These are phyloP conservation scores for Maudiozyma humilis DNA, from an alignment of 1,139 yeast species.

Conservation along the genomic window DNA sequence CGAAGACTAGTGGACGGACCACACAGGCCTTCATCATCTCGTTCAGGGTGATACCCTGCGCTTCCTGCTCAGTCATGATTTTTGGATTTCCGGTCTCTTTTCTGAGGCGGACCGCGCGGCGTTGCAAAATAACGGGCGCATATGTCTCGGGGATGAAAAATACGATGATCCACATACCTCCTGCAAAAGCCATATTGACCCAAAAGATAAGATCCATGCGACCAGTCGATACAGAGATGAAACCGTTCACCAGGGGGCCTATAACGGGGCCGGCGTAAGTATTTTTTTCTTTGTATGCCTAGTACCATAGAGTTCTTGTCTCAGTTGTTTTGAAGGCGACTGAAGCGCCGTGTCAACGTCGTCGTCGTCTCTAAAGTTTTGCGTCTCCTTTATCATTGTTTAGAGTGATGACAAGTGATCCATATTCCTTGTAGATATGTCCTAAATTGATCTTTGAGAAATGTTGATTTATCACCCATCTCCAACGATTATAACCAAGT, in stretches of 20 bases:
- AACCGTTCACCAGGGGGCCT: conserved; percentile 87
- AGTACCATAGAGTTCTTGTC: too few relatives aligned
- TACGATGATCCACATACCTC: conserved; percentile 64
- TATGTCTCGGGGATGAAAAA: conserved; percentile 75
- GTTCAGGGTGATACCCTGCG: conserved; percentile 54
- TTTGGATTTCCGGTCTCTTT: conserved; percentile 71
- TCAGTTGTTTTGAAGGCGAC: too few relatives aligned
- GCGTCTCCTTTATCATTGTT: too few relatives aligned
- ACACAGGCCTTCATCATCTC: conserved; percentile 63
- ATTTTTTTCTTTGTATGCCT: too few relatives aligned
- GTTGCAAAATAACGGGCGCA: conserved; percentile 77
- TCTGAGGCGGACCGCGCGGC: conserved; percentile 60
- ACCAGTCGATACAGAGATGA: conserved; percentile 61
- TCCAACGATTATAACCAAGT: too few relatives aligned
- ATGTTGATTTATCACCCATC: too few relatives aligned
- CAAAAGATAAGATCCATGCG: conserved; percentile 68
- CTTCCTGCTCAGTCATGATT: conserved; percentile 90
- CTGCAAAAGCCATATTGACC: conserved; percentile 91
- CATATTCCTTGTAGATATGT: too few relatives aligned
- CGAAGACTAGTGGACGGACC: conserved; percentile 67
- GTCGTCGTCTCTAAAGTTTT: too few relatives aligned
- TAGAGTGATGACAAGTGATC: too few relatives aligned
- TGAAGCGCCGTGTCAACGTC: too few relatives aligned
- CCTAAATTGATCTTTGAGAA: too few relatives aligned
- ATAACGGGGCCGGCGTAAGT: too few relatives aligned